phyloP scores from a whole-genome alignment of 768 basidiomycete genomes.

The Rhodotorula graminis region DNA sequence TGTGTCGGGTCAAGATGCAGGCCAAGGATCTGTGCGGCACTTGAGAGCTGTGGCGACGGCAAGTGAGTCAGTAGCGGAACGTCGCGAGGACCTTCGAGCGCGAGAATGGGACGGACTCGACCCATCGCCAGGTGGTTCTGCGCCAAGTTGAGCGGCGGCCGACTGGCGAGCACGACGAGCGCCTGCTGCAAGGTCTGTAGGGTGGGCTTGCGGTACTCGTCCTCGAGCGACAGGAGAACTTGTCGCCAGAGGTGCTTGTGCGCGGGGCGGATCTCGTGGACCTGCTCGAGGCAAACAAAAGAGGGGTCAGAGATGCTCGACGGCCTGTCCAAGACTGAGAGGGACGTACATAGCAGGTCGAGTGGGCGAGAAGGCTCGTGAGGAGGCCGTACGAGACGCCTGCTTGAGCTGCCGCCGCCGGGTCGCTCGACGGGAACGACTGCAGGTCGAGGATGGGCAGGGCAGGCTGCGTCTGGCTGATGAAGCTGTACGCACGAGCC shows the following conservation, averaged over 20 bases:
- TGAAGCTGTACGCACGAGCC: neutral
- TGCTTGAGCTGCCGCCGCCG: neutral
- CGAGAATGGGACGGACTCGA: neutral
- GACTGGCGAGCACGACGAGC: constrained; percentile 16
- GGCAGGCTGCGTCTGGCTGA: neutral
- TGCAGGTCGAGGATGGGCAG: neutral
- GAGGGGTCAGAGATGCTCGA: neutral
- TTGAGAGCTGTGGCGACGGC: neutral
- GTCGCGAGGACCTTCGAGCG: neutral
- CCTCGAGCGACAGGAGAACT: neutral
- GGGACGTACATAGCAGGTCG: neutral
- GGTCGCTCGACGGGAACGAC: neutral
- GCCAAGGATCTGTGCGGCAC: constrained; percentile 34
- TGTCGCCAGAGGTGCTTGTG: constrained; percentile 1
- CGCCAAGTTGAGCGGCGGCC: constrained; percentile 31
- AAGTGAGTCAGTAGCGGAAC: neutral
- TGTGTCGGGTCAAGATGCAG: constrained; percentile 33
- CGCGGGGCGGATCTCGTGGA: neutral
- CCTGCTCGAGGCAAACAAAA: neutral
- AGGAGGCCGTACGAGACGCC: constrained; percentile 6
- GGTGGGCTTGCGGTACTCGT: constrained; percentile 10
- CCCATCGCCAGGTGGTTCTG: constrained; percentile 29
- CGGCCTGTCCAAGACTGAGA: neutral
- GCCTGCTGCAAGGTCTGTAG: constrained; percentile 34
- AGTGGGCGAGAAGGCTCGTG: neutral